Evolutionary conservation across 495 filamentous ascomycete genomes (phyloP), one percentile per base, ranked within the genome.

Genomic region (Pseudevernia furfuracea): DNA sequence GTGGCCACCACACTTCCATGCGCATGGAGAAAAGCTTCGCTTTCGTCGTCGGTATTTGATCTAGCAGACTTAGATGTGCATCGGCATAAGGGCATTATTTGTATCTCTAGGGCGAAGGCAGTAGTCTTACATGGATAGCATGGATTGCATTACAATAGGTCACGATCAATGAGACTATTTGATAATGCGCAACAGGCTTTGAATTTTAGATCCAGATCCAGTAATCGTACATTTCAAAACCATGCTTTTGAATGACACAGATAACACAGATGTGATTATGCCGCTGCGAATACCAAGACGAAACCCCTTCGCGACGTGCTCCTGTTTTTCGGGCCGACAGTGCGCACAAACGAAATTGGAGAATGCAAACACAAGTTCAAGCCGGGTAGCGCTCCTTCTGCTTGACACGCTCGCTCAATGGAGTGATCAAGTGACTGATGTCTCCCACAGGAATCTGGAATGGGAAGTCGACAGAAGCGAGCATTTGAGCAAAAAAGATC

Each of bases 391-490:
- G 41, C 43, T 68, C 63, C 53, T 66, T 65, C 41, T 65, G 59
- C 56, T 63, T 49, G 34, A 56, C 25, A 15, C 67, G 41, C 44
- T 68, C 66, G 46, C 64, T 69, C 34, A 56, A 19, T 39, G 67
- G 64, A 58, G 61, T 63, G 48, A 71, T 71, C 41, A 71, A 52
- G 44, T 70, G 70, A 36, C 65, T 68, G 21, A 85, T 72, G 65
- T 84, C 82, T 39, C 80, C 80, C 28, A 85, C 77, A 21, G 82
- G 83, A 21, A 86, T 66, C 61, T 78, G 72, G 64, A 83, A 77
- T 3, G 82, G 82, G 66, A 85, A 83, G 63, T 85, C 83, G 36
- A 85, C 69, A 14, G 78, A 74, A 3, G 75, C 80, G 9, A 86
- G 73, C 78, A 86, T 76, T 61, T 81, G 78, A 10, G 80, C 78